Percentiles rank a stretch among this genome's conserved stretches.
These are phyloP conservation scores for Hypoxylon fragiforme DNA, from an alignment of 495 filamentous ascomycete genomes.

Conservation along the genomic window DNA sequence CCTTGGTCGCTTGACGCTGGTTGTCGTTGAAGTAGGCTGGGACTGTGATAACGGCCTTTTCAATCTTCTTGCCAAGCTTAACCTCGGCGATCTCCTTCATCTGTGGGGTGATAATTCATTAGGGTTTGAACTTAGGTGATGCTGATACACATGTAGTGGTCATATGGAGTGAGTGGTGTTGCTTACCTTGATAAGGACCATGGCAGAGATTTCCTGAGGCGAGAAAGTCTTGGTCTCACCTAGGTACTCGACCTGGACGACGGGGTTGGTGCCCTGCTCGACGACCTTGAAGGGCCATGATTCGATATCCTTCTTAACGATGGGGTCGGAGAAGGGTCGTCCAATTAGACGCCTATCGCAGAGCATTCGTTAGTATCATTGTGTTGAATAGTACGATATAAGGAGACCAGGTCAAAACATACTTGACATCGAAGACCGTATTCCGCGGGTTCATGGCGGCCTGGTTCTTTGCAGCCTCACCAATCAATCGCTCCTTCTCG, in stretches of 20 bases:
- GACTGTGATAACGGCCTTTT: conserved; percentile 98
- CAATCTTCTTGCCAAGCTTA: conserved; percentile 94
- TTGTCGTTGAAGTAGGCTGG: conserved; percentile 99
- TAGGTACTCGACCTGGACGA: conserved; percentile 95
- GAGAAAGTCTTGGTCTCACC: conserved; percentile 93
- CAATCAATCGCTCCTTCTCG: conserved; percentile 95
- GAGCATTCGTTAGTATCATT: conserved; percentile 32
- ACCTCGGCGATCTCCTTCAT: conserved; percentile 98
- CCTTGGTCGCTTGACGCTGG: conserved; percentile 98
- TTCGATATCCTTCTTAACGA: conserved; percentile 97
- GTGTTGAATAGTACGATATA: neutral
- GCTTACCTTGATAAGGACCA: conserved; percentile 85
- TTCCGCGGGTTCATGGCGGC: conserved; percentile 98
- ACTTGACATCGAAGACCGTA: conserved; percentile 98
- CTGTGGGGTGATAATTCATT: conserved; percentile 45
- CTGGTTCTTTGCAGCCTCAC: conserved; percentile 99
- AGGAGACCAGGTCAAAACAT: conserved; percentile 33
- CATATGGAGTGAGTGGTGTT: neutral
- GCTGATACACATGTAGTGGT: no score
- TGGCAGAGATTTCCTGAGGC: conserved; percentile 95
- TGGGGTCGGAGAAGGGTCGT: conserved; percentile 89
- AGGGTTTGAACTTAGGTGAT: conserved; percentile 10
- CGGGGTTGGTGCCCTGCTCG: conserved; percentile 84
- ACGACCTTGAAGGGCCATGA: conserved; percentile 98
- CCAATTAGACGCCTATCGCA: conserved; percentile 81